Base-by-base conservation (phyloP, 2,329 filamentous ascomycete species). In the Gyromitra esculenta region DNA sequence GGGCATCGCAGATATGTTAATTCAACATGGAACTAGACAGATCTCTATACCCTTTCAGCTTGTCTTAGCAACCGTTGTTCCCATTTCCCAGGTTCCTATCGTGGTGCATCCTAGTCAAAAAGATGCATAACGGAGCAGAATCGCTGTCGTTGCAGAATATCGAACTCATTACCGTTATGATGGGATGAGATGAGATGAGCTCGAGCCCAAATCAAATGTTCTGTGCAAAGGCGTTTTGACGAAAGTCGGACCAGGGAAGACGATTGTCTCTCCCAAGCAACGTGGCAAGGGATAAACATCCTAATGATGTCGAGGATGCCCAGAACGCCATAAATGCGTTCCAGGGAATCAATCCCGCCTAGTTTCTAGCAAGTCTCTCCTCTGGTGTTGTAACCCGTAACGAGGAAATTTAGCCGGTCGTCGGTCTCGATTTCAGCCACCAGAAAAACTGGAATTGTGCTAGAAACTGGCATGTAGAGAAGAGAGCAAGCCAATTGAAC, bases 21-120 rank as follows among this genome's bases (percentile, higher is more conserved):
- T 11, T 39, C 15, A 66, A 54, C 35, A 9, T 43, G 45, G 39
- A 56, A 6, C 18, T 9, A 56, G 4, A 9, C 21, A 56, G 52
- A 11, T 21, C 35, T 41, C 13, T 62, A 25, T 15, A 39, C 25
- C 56, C 11, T 41, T 67, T 66, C 62, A 66, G 62, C 39, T 48
- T 15, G 39, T 59, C 41, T 73, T 31, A 48, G 57, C 13, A 50
- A 31, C 18, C 39, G 59, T 18, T 21, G 21, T 6, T 25, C 4
- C 37, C 57, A 52, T 13, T 37, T 15, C n/a, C 56, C 25, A 37
- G 48, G 48, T 52, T 52, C 48, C 18, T n/a, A 21, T n/a, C n/a
- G 11, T 31, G 3, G 25, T 2, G 6, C 56, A 37, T 7, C 56
- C 13, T 13, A 37, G 31, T 25, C 31, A 56, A 39, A 15, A n/a